These are phyloP conservation scores for Cucumis hystrix DNA, from an alignment of 306 rosid genomes.

Conservation along the genomic window DNA sequence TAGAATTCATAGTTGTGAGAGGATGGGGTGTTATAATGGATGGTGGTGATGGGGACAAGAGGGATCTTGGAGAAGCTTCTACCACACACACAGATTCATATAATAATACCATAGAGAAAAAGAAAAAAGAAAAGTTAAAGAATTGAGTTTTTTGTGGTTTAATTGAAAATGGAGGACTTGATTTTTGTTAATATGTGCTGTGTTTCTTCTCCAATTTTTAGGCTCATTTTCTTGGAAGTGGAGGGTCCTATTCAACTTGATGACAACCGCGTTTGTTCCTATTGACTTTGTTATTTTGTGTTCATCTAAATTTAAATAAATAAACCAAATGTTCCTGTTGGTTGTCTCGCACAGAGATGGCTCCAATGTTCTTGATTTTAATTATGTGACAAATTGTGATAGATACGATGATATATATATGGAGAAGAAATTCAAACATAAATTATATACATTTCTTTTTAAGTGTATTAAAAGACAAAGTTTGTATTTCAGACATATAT, in stretches of 20 bases:
- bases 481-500: background rate
- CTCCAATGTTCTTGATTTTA: background rate
- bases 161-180: background rate
- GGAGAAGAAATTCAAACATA: background rate
- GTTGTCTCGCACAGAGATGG: background rate
- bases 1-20: no score
- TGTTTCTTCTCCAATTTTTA: background rate
- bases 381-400: background rate
- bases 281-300: background rate
- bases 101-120: background rate
- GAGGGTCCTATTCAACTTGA: constrained; percentile 1
- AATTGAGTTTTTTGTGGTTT: background rate
- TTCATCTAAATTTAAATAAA: background rate
- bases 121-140: no score
- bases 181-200: background rate
- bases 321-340: background rate
- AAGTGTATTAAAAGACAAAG: background rate
- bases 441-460: background rate
- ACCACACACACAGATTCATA: background rate
- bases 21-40: background rate
- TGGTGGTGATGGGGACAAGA: background rate
- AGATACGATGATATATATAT: background rate
- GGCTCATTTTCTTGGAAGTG: background rate
- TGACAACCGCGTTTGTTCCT: constrained; percentile 3
- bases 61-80: background rate